Percentiles rank a stretch among this genome's conserved stretches.
These are phyloP conservation scores for Geum urbanum DNA, from an alignment of 306 rosid genomes.

Conservation along the genomic window DNA sequence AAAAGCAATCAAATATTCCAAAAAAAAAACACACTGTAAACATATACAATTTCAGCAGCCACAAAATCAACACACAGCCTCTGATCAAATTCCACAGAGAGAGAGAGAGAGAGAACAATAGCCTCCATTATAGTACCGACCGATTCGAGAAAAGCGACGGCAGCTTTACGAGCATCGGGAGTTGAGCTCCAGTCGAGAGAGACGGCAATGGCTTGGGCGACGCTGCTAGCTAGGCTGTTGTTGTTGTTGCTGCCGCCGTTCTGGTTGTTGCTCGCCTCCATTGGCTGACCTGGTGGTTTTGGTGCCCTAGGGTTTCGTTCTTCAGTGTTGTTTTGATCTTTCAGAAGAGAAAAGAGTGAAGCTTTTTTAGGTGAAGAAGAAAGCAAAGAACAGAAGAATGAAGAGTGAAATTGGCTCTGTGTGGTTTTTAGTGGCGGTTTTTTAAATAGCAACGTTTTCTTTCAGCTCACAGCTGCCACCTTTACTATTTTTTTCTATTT, in stretches of 20 bases:
- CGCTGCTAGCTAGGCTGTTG: conserved; percentile 46
- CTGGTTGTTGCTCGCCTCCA: conserved; percentile 44
- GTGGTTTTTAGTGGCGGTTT: too few relatives aligned
- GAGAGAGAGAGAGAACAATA: conserved; percentile 14
- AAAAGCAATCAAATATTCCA: background rate
- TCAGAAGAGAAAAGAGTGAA: too few relatives aligned
- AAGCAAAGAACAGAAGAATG: too few relatives aligned
- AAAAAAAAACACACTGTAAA: background rate
- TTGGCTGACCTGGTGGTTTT: conserved; percentile 17
- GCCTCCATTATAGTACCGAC: conserved; percentile 21
- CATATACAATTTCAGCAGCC: background rate
- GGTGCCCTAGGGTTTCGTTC: background rate
- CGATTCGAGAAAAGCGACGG: conserved; percentile 69
- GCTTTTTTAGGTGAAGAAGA: too few relatives aligned
- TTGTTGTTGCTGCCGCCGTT: background rate
- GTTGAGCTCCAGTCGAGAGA: conserved; percentile 82
- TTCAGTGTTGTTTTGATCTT: background rate
- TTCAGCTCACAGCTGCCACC: too few relatives aligned
- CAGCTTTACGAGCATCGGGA: conserved; percentile 63
- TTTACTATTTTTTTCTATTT: too few relatives aligned
- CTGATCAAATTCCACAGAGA: background rate
- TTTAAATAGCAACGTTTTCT: too few relatives aligned
- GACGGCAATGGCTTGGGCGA: conserved; percentile 77
- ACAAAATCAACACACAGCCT: background rate
- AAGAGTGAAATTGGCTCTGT: too few relatives aligned